phyloP scores from a whole-genome alignment of 2,329 filamentous ascomycete species.

The Helicocarpus griseus region DNA sequence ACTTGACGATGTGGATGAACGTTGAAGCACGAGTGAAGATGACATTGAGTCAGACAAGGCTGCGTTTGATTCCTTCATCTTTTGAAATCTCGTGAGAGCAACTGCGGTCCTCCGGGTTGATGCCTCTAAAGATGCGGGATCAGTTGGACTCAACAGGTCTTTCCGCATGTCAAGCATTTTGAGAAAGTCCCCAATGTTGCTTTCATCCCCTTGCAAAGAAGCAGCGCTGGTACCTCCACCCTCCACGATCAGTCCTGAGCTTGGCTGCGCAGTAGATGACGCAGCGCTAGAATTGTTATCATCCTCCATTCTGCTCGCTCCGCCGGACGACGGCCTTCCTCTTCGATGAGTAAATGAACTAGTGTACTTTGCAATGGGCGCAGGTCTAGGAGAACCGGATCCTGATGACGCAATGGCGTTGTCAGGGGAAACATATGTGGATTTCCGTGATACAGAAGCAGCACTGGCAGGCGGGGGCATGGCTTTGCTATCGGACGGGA shows the following conservation, averaged over 20 bases:
- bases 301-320: constrained; percentile 48
- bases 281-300: constrained; percentile 49
- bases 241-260: constrained; percentile 68
- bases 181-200: constrained; percentile 88
- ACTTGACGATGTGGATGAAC: constrained; percentile 67
- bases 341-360: constrained; percentile 88
- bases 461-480: constrained; percentile 31
- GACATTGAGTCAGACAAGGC: constrained; percentile 88
- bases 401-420: constrained; percentile 54
- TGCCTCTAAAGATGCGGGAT: constrained; percentile 49
- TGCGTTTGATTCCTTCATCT: constrained; percentile 81
- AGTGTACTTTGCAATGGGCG: constrained; percentile 73
- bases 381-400: constrained; percentile 68
- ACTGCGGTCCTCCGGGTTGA: constrained; percentile 66
- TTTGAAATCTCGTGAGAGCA: constrained; percentile 74
- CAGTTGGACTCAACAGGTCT: constrained; percentile 63
- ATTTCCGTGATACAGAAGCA: constrained; percentile 27
- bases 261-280: constrained; percentile 51
- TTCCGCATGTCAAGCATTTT: constrained; percentile 81
- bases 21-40: constrained; percentile 74
- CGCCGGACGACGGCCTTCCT: constrained; percentile 65
- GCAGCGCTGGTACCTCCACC: constrained; percentile 54
- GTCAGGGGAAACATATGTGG: constrained; percentile 49
- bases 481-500: constrained; percentile 30
- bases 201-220: constrained; percentile 69